Evolutionary conservation across 768 basidiomycete genomes (phyloP), one percentile per base, ranked within the genome.

Genomic region (Trametes cingulata): DNA sequence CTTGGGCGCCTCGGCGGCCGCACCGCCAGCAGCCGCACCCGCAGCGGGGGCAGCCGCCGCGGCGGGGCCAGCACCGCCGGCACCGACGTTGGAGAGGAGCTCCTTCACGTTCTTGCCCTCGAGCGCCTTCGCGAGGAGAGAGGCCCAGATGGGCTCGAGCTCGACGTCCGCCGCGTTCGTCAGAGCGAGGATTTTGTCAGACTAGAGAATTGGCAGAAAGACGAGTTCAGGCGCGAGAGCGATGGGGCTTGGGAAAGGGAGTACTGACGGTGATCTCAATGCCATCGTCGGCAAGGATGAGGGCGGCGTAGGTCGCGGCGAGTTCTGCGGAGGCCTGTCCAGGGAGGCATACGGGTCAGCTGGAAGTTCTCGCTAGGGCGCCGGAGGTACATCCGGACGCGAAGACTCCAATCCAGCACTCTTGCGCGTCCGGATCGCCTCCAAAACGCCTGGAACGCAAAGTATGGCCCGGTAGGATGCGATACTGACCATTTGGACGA

Each of bases 41-140:
- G 81, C 83, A 56, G 80, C 80, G 48, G 77, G 75, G 19, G 79
- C 75, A 51, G 75, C 83, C 62, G 84, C 85, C 55, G 87, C 90
- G 49, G 93, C 88, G 67, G 87, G 92, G 63, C 87, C 94, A 63
- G 93, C 95, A 62, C 95, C 94, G 39, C 61, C 61, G 56, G 92
- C 81, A 64, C 96, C 95, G 64, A 99, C 94, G 81, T 93, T 96
- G 63, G 91, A 90, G 65, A 99, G 85, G 53, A 98, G 83, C 45
- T 95, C 94, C 79, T 93, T 98, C 71, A 99, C 85, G 80, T 98
- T 86, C 84, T 96, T 97, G 71, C 95, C 96, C 78, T 96, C 95
- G 54, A 99, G 87, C 36, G 97, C 96, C 77, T 97, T 98, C 63
- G 96, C 91, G 72, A 99, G 92, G 69, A 99, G 90, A 14, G 89